phyloP scores from a whole-genome alignment of 257 asterid species.

The Solanum pinnatisectum region DNA sequence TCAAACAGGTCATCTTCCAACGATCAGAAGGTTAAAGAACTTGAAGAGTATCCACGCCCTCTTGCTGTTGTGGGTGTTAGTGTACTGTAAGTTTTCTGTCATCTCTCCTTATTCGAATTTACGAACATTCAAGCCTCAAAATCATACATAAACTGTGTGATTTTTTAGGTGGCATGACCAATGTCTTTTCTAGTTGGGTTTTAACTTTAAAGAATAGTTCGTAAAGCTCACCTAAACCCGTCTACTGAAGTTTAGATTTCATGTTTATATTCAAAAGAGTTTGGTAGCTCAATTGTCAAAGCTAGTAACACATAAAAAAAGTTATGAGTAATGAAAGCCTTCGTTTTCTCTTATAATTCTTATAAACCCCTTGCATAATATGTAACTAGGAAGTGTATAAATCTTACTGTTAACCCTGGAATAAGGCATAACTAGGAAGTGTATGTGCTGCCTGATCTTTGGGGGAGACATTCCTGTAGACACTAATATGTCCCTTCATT shows the following conservation, averaged over 20 bases:
- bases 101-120: neutral
- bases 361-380: neutral
- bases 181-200: neutral
- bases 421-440: neutral
- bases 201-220: neutral
- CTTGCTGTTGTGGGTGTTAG: constrained; percentile 84
- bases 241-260: neutral
- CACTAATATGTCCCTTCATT: neutral
- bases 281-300: neutral
- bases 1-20: constrained; percentile 7
- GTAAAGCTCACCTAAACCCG: neutral
- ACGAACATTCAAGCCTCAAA: neutral
- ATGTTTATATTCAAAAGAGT: neutral
- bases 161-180: neutral
- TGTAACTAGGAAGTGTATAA: neutral
- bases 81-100: constrained; percentile 61
- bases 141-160: neutral
- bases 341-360: neutral
- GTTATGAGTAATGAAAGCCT: neutral
- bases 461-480: neutral
- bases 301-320: neutral
- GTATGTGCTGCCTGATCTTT: neutral
- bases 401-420: neutral
- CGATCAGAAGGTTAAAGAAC: constrained; percentile 49
- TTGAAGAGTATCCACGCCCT: constrained; percentile 81